Conservation (phyloP, 345 rosid species). For the Citrus glauca region DNA sequence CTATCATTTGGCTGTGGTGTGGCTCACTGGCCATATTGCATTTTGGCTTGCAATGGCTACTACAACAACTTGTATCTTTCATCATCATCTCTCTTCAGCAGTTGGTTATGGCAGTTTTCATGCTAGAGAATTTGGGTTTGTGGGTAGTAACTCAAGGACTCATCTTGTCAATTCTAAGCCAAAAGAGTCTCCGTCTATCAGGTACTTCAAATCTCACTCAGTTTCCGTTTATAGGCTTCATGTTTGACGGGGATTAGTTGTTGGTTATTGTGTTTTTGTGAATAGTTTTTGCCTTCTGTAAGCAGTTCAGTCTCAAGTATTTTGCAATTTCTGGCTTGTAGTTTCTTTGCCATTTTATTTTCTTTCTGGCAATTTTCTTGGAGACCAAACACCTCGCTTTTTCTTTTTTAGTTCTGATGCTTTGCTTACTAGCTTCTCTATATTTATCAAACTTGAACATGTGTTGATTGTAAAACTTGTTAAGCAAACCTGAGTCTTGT, state of each 20-base stretch:
- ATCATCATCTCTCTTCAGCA: constrained; percentile 14
- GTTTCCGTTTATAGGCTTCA: background rate
- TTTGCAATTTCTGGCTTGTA: background rate
- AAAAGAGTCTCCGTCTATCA: constrained; percentile 14
- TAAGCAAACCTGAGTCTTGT: background rate
- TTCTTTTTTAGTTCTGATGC: background rate
- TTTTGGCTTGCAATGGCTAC: background rate
- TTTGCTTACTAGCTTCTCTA: background rate
- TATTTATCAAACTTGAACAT: background rate
- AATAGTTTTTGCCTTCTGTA: background rate
- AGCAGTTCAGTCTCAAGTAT: background rate
- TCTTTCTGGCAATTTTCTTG: background rate
- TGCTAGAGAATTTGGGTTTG: constrained; percentile 16
- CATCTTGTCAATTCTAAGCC: constrained; percentile 11
- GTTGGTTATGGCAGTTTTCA: constrained; percentile 10
- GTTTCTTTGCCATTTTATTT: background rate
- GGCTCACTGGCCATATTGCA: background rate
- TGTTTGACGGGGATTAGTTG: background rate
- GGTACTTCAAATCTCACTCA: constrained; percentile 10
- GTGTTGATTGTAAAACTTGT: background rate
- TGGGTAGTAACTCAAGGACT: background rate
- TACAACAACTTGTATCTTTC: constrained; percentile 3
- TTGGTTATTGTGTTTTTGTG: background rate
- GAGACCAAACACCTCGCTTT: background rate
- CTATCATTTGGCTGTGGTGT: background rate